Conservation (phyloP, 192 early-diverging fungal genomes). For the Borealophlyctis nickersoniae region DNA sequence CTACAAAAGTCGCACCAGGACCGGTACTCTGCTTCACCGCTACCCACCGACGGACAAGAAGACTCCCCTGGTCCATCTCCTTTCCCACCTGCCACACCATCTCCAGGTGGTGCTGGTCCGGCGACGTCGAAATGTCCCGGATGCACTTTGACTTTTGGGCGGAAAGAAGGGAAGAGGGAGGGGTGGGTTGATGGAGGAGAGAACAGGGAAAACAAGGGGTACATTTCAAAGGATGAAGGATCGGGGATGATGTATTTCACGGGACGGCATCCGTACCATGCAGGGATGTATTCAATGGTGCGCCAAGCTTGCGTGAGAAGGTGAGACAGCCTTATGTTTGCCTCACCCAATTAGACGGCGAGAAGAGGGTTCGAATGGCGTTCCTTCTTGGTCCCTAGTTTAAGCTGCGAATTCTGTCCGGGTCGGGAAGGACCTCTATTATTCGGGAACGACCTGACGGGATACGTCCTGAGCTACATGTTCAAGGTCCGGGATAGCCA, state of each 20-base stretch:
- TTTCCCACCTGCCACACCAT: neutral
- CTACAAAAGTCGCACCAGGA: neutral
- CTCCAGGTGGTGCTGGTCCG: neutral
- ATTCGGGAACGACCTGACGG: constrained; percentile 67
- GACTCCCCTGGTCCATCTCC: neutral
- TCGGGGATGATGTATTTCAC: neutral
- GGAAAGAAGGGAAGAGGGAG: too few relatives aligned
- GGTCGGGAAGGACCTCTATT: constrained; percentile 64
- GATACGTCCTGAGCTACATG: constrained; percentile 70
- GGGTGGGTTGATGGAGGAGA: too few relatives aligned
- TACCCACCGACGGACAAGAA: neutral
- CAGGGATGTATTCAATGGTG: constrained; percentile 6
- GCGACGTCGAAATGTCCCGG: constrained; percentile 1
- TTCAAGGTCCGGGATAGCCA: constrained; percentile 66
- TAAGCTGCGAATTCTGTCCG: constrained; percentile 62
- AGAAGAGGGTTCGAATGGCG: too few relatives aligned
- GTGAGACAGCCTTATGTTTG: too few relatives aligned
- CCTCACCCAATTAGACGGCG: too few relatives aligned
- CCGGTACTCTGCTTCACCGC: neutral
- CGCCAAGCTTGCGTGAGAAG: constrained; percentile 25
- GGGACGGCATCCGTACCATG: constrained; percentile 17
- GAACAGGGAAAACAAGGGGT: neutral
- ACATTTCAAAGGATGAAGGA: neutral
- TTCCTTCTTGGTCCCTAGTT: constrained; percentile 33
- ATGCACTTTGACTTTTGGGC: neutral